phyloP scores from a whole-genome alignment of 805 yeast genomes.

The Millerago galiae region DNA sequence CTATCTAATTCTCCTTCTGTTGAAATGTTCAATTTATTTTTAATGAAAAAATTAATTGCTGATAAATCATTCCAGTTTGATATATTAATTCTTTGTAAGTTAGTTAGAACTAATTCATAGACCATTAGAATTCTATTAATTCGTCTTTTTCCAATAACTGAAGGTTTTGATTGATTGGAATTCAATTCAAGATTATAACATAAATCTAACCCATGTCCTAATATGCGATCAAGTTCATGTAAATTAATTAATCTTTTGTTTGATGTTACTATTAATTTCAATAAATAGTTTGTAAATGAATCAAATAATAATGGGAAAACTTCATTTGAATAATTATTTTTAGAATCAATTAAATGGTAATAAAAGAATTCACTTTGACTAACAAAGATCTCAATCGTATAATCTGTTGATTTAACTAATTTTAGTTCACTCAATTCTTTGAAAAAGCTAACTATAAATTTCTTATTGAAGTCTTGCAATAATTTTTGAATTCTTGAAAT shows the following conservation, averaged over 20 bases:
- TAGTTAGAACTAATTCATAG: neutral
- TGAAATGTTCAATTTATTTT: too few relatives aligned
- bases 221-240: neutral
- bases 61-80: neutral
- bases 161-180: neutral
- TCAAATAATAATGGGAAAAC: conserved; percentile 1
- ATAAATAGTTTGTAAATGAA: neutral
- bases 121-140: neutral
- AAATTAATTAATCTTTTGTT: neutral
- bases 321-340: neutral
- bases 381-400: neutral
- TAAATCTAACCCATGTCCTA: conserved; percentile 4
- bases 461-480: conserved; percentile 1
- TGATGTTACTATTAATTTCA: neutral
- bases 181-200: conserved; percentile 1
- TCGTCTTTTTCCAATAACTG: neutral
- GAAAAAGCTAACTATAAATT: conserved; percentile 1
- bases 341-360: conserved; percentile 10
- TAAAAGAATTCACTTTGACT: conserved; percentile 4
- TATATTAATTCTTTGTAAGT: neutral
- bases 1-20: too few relatives aligned
- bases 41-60: neutral
- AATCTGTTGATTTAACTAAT: neutral
- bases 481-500: neutral
- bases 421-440: conserved; percentile 1